Base-by-base conservation (phyloP, 768 basidiomycete genomes). In the Crassisporium funariophilum region DNA sequence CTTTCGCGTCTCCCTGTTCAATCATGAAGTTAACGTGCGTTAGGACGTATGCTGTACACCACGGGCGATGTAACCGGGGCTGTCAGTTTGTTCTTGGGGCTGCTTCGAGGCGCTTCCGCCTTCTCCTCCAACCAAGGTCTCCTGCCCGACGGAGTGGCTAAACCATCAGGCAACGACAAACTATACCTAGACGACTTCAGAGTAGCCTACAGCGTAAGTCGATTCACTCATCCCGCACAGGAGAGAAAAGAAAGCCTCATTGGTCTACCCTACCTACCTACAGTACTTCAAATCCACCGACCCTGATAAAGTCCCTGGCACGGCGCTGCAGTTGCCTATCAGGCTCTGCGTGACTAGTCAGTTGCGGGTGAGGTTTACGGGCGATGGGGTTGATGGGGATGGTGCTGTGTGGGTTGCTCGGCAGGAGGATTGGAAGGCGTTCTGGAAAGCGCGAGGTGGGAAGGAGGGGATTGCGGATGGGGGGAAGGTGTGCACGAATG, bases 21-120 rank as follows among this genome's bases (percentile, higher is more conserved):
- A 24, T 35, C 24, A n/a, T 36, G 21, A 25, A 27, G 36, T 39
- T 15, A 33, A 20, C 22, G 20, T 24, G 15, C 21, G 10, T 41
- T 35, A 91, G 95, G 91, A 24, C 77, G 95, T 31, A 68, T 98
- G 50, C 70, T 93, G 29, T 98, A 97, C 63, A 92, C 91, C 1
- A 86, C 88, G n/a, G 94, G 95, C 9, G 83, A 95, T 58, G 78
- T 87, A 20, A 74, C 76, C 36, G 81, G 77, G 5, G 93, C 95
- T 6, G 84, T 95, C 20, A 71, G 75, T 34, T 77, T 88, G 47
- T 98, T 98, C 62, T 63, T 95, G 15, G 75, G 79, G 1, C 71
- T 95, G 12, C 72, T 98, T 16, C 74, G 75, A 45, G 77, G 79
- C 42, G 71, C 78, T 2, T 46, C 55, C 13, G 33, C 36, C 16